Evolutionary conservation across 805 yeast genomes (phyloP).

Genomic region (Ascoidea tarda): DNA sequence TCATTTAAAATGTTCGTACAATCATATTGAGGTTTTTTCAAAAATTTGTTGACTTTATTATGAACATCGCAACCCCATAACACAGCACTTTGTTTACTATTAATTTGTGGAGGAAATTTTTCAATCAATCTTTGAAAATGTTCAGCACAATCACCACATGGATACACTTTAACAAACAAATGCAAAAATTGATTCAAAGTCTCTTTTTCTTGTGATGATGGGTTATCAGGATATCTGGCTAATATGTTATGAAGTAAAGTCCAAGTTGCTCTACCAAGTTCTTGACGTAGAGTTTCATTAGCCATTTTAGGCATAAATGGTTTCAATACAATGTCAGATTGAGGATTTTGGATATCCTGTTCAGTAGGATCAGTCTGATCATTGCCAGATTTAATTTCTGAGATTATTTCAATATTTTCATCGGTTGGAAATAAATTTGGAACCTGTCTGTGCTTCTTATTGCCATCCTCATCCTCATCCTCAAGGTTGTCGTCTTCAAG

Average conservation of each 20-base stretch:
- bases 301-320: slow-evolving; percentile 93
- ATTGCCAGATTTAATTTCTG: background rate
- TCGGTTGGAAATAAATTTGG: background rate
- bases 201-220: slow-evolving; percentile 44
- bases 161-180: slow-evolving; percentile 83
- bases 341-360: background rate
- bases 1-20: slow-evolving; percentile 77
- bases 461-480: too few species aligned
- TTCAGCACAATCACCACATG: slow-evolving; percentile 94
- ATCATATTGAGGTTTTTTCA: slow-evolving; percentile 63
- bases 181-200: slow-evolving; percentile 53
- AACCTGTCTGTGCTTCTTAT: background rate
- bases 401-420: background rate
- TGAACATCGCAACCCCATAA: slow-evolving; percentile 95
- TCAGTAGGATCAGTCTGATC: background rate
- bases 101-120: slow-evolving; percentile 75
- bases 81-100: slow-evolving; percentile 67
- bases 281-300: slow-evolving; percentile 56
- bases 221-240: slow-evolving; percentile 83
- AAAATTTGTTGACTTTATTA: slow-evolving; percentile 66
- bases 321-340: slow-evolving; percentile 2
- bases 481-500: too few species aligned
- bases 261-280: slow-evolving; percentile 89
- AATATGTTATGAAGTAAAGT: slow-evolving; percentile 77
- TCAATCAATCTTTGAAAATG: slow-evolving; percentile 64